Evolutionary conservation across 2,329 filamentous ascomycete genomes (phyloP).

Genomic region (Aspergillus pseudoterreus): DNA sequence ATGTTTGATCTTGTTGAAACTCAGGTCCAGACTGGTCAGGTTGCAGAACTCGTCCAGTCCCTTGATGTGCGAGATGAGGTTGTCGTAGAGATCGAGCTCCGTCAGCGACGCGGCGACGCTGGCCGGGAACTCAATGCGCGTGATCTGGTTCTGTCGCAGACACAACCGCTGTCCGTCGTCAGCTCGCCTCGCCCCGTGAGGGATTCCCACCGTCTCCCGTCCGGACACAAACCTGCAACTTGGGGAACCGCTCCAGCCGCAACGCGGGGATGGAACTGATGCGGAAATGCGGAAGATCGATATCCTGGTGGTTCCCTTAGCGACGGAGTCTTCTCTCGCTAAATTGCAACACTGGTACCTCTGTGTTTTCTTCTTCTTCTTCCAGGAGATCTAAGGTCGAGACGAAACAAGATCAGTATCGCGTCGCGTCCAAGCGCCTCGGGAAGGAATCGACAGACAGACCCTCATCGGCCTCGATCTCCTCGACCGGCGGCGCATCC

Average conservation of each 20-base stretch:
- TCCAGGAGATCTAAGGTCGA: constrained; percentile 53
- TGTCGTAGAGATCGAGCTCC: constrained; percentile 95
- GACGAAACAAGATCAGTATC: constrained; percentile 12
- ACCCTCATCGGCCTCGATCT: constrained; percentile 81
- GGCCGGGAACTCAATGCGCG: constrained; percentile 71
- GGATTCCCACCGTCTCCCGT: not conserved
- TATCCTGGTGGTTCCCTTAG: constrained; percentile 54
- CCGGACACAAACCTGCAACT: constrained; percentile 53
- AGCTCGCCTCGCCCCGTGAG: not conserved
- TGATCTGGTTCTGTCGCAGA: constrained; percentile 87
- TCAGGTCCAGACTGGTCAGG: constrained; percentile 79
- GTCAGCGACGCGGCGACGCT: constrained; percentile 63
- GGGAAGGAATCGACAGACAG: constrained; percentile 4
- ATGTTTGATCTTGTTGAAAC: constrained; percentile 99
- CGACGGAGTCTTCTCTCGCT: constrained; percentile 1
- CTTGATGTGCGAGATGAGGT: constrained; percentile 81
- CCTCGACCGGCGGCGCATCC: constrained; percentile 63
- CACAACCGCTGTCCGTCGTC: constrained; percentile 60
- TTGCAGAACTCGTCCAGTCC: constrained; percentile 74
- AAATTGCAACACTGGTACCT: constrained; percentile 34
- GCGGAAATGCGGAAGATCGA: constrained; percentile 85
- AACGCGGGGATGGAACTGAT: constrained; percentile 74
- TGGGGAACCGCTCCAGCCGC: constrained; percentile 76
- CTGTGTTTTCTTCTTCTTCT: constrained; percentile 52
- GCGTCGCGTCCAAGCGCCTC: not conserved